Base-by-base conservation (phyloP, 1,284 basidiomycete genomes). In the Trichosporon ovoides region DNA sequence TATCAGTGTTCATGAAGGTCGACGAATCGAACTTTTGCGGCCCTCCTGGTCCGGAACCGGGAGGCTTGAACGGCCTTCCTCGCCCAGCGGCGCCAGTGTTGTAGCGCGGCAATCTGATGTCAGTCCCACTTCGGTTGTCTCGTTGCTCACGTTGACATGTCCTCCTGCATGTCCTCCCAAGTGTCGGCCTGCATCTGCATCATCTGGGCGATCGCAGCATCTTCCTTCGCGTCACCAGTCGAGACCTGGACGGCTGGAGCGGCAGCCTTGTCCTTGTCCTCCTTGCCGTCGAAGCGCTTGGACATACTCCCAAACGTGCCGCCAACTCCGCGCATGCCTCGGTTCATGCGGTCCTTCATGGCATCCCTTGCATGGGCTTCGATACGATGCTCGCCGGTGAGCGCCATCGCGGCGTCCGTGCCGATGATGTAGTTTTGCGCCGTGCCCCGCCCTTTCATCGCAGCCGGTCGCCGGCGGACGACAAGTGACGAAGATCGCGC, bases 401-500 rank as follows among this genome's bases (percentile, higher is more conserved):
- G 60, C 20, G 69, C 64, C 50, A 70, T 70, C 31, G 68, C 70
- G 12, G 72, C 71, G 36, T 71, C 62, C 38, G 84, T 81, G 48
- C 82, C 83, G 53, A 83, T 80, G 40, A 91, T 83, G 74, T 97
- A 97, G 78, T 90, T 84, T 36, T 89, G 85, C 18, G 91, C 93
- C 68, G 87, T 95, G 53, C 95, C 94, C 75, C 88, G 89, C n/a
- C 95, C 95, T 49, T 87, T 85, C 35, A 83, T 79, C 18, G 69
- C 65, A 3, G 91, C 84, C 37, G 94, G 95, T 48, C 95, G 80
- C 46, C 95, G 89, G 64, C 94, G 91, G 18, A 92, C 91, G 62
- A 97, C 83, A 46, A 99, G 88, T 34, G 93, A 93, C 11, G 94
- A 92, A 3, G 95, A 96, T 48, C 95, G 86, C 6, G 95, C 92